A percentile compares a stretch with the other conserved stretches of the same genome.
Conservation (phyloP, 768 basidiomycete species). For the Tylopilus subfusipes region DNA sequence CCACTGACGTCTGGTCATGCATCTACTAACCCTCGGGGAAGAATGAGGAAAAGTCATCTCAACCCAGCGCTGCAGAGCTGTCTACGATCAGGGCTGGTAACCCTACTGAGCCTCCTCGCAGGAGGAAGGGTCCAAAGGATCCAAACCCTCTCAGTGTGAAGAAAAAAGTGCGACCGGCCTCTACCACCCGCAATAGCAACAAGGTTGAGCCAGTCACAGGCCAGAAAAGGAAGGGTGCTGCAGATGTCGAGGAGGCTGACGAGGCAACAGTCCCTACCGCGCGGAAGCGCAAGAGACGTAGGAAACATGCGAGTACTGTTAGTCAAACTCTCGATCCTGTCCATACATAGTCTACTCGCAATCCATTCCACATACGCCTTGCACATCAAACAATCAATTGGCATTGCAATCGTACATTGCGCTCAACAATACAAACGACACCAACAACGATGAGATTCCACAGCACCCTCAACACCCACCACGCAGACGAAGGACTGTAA, state of each 20-base stretch:
- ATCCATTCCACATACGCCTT: background rate
- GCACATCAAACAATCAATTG: too few relatives aligned
- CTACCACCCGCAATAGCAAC: background rate
- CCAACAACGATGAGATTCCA: too few relatives aligned
- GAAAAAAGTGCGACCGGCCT: constrained; percentile 58
- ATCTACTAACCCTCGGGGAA: constrained; percentile 25
- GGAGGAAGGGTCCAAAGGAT: constrained; percentile 69
- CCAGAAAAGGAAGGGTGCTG: constrained; percentile 20
- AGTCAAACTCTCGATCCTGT: background rate
- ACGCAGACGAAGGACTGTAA: constrained; percentile 67
- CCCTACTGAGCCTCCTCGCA: constrained; percentile 44
- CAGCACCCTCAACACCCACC: constrained; percentile 54
- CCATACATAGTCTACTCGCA: background rate
- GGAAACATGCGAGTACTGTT: constrained; percentile 3
- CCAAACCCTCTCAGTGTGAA: constrained; percentile 93
- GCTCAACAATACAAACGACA: background rate
- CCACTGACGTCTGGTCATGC: background rate
- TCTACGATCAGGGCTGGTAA: constrained; percentile 38
- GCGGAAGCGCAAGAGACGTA: constrained; percentile 26
- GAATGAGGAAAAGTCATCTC: constrained; percentile 63
- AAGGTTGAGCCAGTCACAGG: background rate
- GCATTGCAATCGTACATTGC: too few relatives aligned
- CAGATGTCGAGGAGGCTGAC: constrained; percentile 1
- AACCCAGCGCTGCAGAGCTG: constrained; percentile 48
- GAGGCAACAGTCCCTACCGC: background rate